Base-by-base conservation (phyloP, 257 asterid genomes). In the Oldenlandia corymbosa region DNA sequence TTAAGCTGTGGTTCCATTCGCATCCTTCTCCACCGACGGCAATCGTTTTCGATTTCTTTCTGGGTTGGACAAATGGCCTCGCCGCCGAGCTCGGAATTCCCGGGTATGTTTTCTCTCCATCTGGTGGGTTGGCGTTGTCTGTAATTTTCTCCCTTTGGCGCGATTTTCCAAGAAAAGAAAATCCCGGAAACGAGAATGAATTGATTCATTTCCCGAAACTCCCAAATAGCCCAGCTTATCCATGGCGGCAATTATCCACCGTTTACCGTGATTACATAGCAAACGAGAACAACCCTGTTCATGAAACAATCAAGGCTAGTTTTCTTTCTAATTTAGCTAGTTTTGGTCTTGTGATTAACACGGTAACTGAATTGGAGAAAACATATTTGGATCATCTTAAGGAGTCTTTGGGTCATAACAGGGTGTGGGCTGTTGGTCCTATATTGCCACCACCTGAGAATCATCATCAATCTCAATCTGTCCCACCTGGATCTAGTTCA, bases 201-300 rank as follows among this genome's bases (percentile, higher is more conserved):
- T 28, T 49, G 62, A 46, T 88, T 56, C 43, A 66, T 7, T 64
- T 80, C 21, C 7, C 85, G 0, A 60, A 64, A 0, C 68, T 82
- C 21, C 97, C 96, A 28, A 66, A 57, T 62, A 65, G 71, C 55
- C 96, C 94, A 1, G 5, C 42, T 14, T 81, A 78, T 80, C 95
- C 94, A 5, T 88, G 93, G 93, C 81, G 91, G 95, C 97, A 91
- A 69, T 4, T 84, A 0, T 85, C 95, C 16, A 84, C 96, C 2
- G 31, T 84, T 27, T 90, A 49, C 31, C 76, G 88, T 1, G 80
- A 81, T 24, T 78, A 68, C 2, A 75, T 64, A 0, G 64, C 34
- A 2, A 27, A 61, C 23, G 68, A 71, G 32, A 83, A 80, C 16
- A 71, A 85, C 69, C 84, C 84, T 9, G 18, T 23, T 28, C 76